A percentile compares a stretch with the other conserved stretches of the same genome.
phyloP scores from a whole-genome alignment of 2,329 filamentous ascomycete genomes.

The Tolypocladium amazonense region DNA sequence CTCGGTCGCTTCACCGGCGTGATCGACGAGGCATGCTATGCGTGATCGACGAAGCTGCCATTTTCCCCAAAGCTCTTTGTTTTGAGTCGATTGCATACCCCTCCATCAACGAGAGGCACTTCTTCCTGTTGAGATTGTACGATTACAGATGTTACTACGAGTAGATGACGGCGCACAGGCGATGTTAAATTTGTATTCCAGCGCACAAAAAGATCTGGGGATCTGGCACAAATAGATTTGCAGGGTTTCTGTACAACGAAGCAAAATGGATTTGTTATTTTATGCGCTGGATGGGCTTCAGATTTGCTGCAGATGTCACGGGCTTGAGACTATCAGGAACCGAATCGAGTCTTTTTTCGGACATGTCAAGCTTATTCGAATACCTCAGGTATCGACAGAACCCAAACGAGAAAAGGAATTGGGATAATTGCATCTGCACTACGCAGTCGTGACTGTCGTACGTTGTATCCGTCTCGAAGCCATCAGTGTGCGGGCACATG shows the following conservation, averaged over 20 bases:
- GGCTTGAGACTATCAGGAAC: too few species aligned
- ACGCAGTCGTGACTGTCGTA: background rate
- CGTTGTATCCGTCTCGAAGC: background rate
- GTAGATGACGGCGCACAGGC: background rate
- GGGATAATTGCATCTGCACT: background rate
- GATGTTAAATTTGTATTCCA: too few species aligned
- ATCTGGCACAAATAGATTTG: background rate
- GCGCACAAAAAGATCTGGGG: background rate
- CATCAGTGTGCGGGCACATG: background rate
- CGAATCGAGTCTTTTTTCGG: background rate
- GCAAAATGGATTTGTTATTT: too few species aligned
- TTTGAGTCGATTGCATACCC: background rate
- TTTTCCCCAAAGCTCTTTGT: background rate
- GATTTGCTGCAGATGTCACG: background rate
- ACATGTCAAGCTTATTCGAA: background rate
- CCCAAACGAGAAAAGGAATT: background rate
- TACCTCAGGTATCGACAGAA: background rate
- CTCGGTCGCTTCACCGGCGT: conserved; percentile 28
- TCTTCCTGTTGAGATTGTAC: background rate
- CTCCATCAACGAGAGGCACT: background rate
- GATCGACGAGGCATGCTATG: conserved; percentile 5
- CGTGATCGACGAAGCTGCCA: background rate
- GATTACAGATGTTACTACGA: background rate
- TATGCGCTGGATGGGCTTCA: background rate
- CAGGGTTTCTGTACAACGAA: background rate